phyloP scores from a whole-genome alignment of 345 rosid genomes.

The Hibiscus syriacus region DNA sequence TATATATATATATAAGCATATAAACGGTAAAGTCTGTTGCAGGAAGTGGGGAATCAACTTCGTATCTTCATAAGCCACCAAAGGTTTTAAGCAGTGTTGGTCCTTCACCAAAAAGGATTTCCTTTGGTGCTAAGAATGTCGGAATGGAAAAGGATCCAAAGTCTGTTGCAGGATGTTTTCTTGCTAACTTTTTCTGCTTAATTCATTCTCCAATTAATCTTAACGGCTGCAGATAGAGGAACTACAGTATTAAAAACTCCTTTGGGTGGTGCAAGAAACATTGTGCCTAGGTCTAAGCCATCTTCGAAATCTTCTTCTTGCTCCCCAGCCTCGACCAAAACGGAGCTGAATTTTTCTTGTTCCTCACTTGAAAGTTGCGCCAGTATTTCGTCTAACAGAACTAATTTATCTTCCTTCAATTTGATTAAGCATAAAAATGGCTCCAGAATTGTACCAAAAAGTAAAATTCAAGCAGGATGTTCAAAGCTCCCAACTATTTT shows the following conservation, averaged over 20 bases:
- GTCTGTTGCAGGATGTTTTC: conserved; percentile 4
- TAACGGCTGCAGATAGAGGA: conserved; percentile 41
- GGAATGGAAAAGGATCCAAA: conserved; percentile 47
- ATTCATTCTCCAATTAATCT: neutral
- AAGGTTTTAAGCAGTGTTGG: conserved; percentile 25
- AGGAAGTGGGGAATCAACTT: conserved; percentile 25
- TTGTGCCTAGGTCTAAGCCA: conserved; percentile 35
- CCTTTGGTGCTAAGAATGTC: conserved; percentile 37
- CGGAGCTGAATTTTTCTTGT: conserved; percentile 45
- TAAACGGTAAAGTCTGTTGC: conserved; percentile 32
- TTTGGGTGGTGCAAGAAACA: conserved; percentile 26
- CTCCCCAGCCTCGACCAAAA: conserved; percentile 40
- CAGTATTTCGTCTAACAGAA: conserved; percentile 44
- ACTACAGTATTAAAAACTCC: conserved; percentile 25
- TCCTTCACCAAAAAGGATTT: conserved; percentile 44
- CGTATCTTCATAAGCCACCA: conserved; percentile 45
- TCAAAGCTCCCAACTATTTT: conserved; percentile 31
- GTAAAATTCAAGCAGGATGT: conserved; percentile 26
- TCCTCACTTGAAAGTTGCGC: conserved; percentile 58
- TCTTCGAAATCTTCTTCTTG: conserved; percentile 33
- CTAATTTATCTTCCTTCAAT: conserved; percentile 28
- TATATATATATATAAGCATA: neutral
- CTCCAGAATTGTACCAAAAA: conserved; percentile 30
- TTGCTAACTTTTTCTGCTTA: conserved; percentile 12
- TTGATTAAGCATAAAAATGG: conserved; percentile 29